These are phyloP conservation scores for Prillingera fragicola DNA, from an alignment of 1,284 basidiomycete species.

Conservation along the genomic window DNA sequence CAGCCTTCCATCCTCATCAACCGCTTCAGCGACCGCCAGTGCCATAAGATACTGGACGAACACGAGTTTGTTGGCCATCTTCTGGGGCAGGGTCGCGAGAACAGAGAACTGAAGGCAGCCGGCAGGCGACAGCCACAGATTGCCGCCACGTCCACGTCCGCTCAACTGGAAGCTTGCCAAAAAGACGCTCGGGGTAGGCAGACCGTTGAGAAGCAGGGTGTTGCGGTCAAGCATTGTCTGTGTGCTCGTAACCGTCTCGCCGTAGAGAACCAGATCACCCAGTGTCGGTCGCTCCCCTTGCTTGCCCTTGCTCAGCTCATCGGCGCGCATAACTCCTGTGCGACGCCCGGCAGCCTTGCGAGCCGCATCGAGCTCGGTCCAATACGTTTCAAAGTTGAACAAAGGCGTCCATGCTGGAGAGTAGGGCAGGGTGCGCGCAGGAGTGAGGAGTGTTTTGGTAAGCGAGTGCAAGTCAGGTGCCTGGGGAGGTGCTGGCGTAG, in stretches of 20 bases:
- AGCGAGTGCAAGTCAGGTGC: conserved; percentile 42
- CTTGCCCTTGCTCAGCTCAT: conserved; percentile 6
- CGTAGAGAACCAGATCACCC: conserved; percentile 77
- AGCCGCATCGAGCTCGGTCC: conserved; percentile 39
- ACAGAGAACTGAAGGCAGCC: conserved; percentile 87
- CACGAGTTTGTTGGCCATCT: conserved; percentile 65
- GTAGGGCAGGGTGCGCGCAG: conserved; percentile 26
- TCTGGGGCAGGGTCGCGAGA: conserved; percentile 58
- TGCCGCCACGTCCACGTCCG: conserved; percentile 82
- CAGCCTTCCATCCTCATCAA: conserved; percentile 53
- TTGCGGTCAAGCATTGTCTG: conserved; percentile 96
- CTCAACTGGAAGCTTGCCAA: conserved; percentile 81
- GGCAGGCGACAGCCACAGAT: conserved; percentile 86
- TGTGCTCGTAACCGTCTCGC: conserved; percentile 85
- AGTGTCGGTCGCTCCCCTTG: conserved; percentile 39
- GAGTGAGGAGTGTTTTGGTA: conserved; percentile 38
- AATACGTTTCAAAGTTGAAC: conserved; percentile 50
- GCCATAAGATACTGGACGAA: conserved; percentile 95
- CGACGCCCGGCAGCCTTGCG: conserved; percentile 30
- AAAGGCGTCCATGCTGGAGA: conserved; percentile 46
- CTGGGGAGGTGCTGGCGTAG: conserved; percentile 51
- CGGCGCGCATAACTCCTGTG: conserved; percentile 29
- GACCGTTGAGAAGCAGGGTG: conserved; percentile 59
- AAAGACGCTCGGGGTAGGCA: conserved; percentile 68
- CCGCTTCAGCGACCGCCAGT: conserved; percentile 79